phyloP scores from a whole-genome alignment of 2,329 filamentous ascomycete species.

The Akanthomyces dipterigenus region DNA sequence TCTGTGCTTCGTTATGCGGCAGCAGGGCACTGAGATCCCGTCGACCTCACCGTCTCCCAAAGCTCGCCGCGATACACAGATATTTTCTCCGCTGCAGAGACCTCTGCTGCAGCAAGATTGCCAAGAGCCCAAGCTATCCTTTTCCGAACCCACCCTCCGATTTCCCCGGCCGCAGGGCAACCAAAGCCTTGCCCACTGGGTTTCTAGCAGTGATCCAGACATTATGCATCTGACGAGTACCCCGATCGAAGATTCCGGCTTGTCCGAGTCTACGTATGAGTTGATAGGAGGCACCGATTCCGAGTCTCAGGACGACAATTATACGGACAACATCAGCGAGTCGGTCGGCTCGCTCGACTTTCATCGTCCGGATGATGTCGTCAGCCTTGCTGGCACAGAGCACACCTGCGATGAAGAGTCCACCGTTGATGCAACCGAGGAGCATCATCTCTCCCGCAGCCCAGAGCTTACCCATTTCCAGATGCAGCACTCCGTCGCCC shows the following conservation, averaged over 20 bases:
- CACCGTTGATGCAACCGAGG: conserved; percentile 27
- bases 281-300: conserved; percentile 47
- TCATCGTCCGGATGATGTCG: conserved; percentile 43
- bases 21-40: conserved; percentile 27
- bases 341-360: conserved; percentile 46
- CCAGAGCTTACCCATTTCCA: conserved; percentile 6
- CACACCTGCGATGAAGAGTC: conserved; percentile 39
- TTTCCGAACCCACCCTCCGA: conserved; percentile 44
- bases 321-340: conserved; percentile 40
- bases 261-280: conserved; percentile 52
- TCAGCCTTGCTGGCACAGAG: conserved; percentile 45
- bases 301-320: conserved; percentile 44
- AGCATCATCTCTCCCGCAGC: conserved; percentile 13
- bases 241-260: conserved; percentile 41
- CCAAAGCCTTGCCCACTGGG: conserved; percentile 50
- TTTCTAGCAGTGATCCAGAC: conserved; percentile 50
- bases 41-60: conserved; percentile 22
- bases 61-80: conserved; percentile 22
- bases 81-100: conserved; percentile 18
- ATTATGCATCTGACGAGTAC: conserved; percentile 43
- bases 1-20: conserved; percentile 45
- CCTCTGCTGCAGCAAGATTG: conserved; percentile 17
- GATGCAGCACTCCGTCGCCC: background rate
- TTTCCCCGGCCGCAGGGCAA: conserved; percentile 52
- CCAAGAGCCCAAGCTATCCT: conserved; percentile 21